Evolutionary conservation across 257 asterid species (phyloP), one percentile per base, ranked within the genome.

Genomic region (Perilla frutescens): DNA sequence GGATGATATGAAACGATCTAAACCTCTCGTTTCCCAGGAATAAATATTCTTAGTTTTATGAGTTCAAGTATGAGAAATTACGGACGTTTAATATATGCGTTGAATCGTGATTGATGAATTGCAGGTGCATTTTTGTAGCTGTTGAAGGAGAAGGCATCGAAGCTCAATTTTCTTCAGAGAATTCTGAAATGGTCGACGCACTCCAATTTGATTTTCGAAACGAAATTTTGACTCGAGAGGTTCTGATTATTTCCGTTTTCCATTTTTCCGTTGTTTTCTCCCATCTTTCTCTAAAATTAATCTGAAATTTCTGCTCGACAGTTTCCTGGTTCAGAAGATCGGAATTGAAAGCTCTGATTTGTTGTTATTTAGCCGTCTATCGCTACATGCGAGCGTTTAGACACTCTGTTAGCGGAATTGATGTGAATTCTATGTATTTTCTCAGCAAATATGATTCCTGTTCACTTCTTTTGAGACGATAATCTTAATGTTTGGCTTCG

Each of bases 71-170:
- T 20, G 56, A 9, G 44, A 10, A 34, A 62, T 77, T 63, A 12
- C 9, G 56, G 68, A 62, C 59, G 69, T 47, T 62, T 70, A 12
- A 57, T 57, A 6, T 63, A 51, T 50, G 10, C 37, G 51, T 1
- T 37, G n/a, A n/a, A 68, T 51, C 61, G 47, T 43, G 66, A 66
- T 74, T 34, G 45, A 65, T 44, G 65, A 51, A 65, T 50, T 73
- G 44, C 77, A 68, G 85, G 51, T 56, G 8, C 78, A 66, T 71
- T 71, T 65, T 71, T 32, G 36, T 26, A 70, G 80, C 14, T 64
- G 74, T 70, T 79, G 48, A 15, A 31, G 55, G 51, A 3, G 74
- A 57, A 70, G 71, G 68, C n/a, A 45, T 37, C 26, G 61, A 65
- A 36, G 75, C 69, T 69, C 68, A 60, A 58, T 73, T 55, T 14